These are phyloP conservation scores for Saccharomyces uvarum DNA, from an alignment of 1,139 yeast species.

Conservation along the genomic window DNA sequence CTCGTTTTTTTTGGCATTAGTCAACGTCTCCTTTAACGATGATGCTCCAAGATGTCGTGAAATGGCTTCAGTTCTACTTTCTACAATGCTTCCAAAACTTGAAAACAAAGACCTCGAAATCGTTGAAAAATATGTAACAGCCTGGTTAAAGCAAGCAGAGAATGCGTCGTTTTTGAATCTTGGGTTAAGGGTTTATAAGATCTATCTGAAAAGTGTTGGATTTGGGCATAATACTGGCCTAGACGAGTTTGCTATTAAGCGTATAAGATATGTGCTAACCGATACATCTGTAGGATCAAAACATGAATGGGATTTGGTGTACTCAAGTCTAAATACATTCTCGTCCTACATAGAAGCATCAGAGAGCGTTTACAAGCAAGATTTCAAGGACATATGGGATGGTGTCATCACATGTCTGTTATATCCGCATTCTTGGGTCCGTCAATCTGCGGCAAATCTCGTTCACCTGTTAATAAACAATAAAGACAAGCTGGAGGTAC, in stretches of 20 bases:
- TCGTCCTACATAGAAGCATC: constrained; percentile 22
- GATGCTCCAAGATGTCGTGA: constrained; percentile 77
- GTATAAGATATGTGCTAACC: constrained; percentile 37
- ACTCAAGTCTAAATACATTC: constrained; percentile 55
- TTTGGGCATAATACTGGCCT: constrained; percentile 35
- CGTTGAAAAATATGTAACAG: constrained; percentile 51
- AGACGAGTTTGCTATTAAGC: constrained; percentile 37
- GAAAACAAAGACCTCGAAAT: constrained; percentile 37
- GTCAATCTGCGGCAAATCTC: constrained; percentile 61
- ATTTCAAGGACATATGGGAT: constrained; percentile 41
- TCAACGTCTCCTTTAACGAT: constrained; percentile 73
- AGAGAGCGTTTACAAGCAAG: constrained; percentile 35
- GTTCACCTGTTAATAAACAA: constrained; percentile 46
- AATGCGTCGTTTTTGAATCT: constrained; percentile 59
- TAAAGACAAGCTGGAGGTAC: constrained; percentile 32
- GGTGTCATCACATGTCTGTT: constrained; percentile 49
- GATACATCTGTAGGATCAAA: constrained; percentile 33
- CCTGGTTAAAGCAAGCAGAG: constrained; percentile 61
- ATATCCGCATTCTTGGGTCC: constrained; percentile 90
- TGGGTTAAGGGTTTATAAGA: constrained; percentile 67
- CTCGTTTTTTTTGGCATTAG: constrained; percentile 75
- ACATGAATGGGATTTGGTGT: constrained; percentile 67
- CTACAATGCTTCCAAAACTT: constrained; percentile 48
- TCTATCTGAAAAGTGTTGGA: constrained; percentile 51
- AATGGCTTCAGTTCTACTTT: constrained; percentile 63